Conservation (phyloP, 352 stramenopile genomes). For the Phytophthora pluvialis region DNA sequence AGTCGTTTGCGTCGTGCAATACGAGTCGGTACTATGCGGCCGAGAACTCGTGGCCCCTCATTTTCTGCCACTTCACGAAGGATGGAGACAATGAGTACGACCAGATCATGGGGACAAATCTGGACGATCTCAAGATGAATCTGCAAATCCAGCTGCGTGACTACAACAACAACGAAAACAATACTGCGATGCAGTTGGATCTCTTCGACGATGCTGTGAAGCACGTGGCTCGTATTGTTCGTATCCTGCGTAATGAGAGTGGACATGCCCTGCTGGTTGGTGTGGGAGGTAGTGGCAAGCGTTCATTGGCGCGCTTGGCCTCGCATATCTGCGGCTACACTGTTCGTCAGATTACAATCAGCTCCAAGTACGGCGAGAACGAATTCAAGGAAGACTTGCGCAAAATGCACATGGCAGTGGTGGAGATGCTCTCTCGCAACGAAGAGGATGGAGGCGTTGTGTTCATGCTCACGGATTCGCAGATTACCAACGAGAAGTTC, state of each 20-base stretch:
- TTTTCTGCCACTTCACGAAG: conserved; percentile 97
- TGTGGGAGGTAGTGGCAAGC: conserved; percentile 94
- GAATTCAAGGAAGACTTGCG: conserved; percentile 98
- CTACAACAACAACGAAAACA: conserved; percentile 97
- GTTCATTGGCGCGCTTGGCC: conserved; percentile 92
- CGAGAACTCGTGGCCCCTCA: conserved; percentile 95
- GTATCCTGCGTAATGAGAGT: conserved; percentile 92
- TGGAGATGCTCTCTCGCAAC: conserved; percentile 89
- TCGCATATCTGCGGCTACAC: conserved; percentile 94
- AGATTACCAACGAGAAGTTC: conserved; percentile 98
- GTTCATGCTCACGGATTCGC: conserved; percentile 95
- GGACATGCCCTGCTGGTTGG: conserved; percentile 94
- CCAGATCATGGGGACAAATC: conserved; percentile 89
- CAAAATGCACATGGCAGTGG: conserved; percentile 94
- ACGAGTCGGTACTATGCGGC: conserved; percentile 93
- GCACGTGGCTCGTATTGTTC: conserved; percentile 95
- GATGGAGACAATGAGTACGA: conserved; percentile 94
- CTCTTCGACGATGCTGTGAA: conserved; percentile 98
- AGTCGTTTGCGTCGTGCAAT: conserved; percentile 93
- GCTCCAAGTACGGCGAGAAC: conserved; percentile 94
- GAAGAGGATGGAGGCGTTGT: conserved; percentile 91
- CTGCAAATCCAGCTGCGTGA: conserved; percentile 91
- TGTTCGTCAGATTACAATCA: conserved; percentile 95
- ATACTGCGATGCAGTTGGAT: conserved; percentile 96
- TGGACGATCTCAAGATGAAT: conserved; percentile 90